Percentiles rank a stretch among this genome's conserved stretches.
Evolutionary conservation across 441 rosid genomes (phyloP).

Genomic region (Biscutella auriculata): DNA sequence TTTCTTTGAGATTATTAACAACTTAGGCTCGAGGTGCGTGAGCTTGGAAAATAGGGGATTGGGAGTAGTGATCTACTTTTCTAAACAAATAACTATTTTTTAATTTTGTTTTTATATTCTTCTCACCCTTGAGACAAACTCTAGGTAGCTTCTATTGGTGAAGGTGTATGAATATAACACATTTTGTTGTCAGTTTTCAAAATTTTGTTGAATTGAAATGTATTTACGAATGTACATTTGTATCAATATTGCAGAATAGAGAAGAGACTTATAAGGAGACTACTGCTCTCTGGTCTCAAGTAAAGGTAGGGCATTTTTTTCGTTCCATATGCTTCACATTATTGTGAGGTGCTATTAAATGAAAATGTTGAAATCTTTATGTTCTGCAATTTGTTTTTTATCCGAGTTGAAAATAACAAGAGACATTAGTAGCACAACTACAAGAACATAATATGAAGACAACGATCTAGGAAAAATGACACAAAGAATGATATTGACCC

Average conservation of each 20-base stretch:
- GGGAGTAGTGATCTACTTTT: neutral
- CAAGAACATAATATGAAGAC: too few relatives aligned
- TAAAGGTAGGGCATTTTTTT: slow-evolving; percentile 33
- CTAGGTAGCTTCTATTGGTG: slow-evolving; percentile 47
- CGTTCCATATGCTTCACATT: neutral
- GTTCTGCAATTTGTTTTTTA: neutral
- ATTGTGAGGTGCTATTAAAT: neutral
- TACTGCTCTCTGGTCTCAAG: slow-evolving; percentile 44
- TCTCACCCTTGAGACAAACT: slow-evolving; percentile 10
- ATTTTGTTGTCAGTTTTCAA: neutral
- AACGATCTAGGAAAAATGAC: too few relatives aligned
- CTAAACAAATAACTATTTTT: neutral
- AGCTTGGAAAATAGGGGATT: slow-evolving; percentile 84
- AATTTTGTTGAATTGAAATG: neutral
- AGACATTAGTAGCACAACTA: too few relatives aligned
- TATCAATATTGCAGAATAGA: slow-evolving; percentile 32
- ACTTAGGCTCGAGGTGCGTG: slow-evolving; percentile 83
- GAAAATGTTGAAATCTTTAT: neutral
- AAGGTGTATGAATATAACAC: slow-evolving; percentile 37
- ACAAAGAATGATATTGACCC: slow-evolving; percentile 67
- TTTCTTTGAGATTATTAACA: slow-evolving; percentile 29
- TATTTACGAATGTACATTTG: neutral
- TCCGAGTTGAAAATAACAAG: too few relatives aligned
- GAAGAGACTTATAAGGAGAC: slow-evolving; percentile 39
- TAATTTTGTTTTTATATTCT: neutral